These are phyloP conservation scores for Arthrobotrys conoides DNA, from an alignment of 2,329 filamentous ascomycete genomes.

Conservation along the genomic window DNA sequence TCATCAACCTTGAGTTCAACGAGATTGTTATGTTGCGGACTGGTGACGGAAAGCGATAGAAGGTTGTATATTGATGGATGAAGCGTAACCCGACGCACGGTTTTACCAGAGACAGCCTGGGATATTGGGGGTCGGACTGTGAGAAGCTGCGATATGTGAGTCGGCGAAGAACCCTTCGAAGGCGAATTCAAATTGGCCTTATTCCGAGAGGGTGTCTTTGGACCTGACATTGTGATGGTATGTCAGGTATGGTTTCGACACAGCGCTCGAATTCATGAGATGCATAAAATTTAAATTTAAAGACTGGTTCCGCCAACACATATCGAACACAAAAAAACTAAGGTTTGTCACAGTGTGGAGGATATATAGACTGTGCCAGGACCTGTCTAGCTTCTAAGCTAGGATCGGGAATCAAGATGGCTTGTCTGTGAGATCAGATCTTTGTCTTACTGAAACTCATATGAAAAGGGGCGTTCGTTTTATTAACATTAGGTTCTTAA, in stretches of 20 bases:
- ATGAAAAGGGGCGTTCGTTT: neutral
- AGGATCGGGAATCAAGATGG: too few relatives aligned
- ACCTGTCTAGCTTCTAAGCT: too few relatives aligned
- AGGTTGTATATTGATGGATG: slow-evolving; percentile 58
- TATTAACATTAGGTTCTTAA: slow-evolving; percentile 23
- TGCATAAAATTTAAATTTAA: slow-evolving; percentile 14
- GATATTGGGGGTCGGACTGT: slow-evolving; percentile 49
- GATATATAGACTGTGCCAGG: too few relatives aligned
- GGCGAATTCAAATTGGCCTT: slow-evolving; percentile 53
- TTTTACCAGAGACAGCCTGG: slow-evolving; percentile 46
- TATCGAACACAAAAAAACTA: neutral
- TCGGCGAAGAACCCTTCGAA: slow-evolving; percentile 43
- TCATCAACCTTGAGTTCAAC: slow-evolving; percentile 53
- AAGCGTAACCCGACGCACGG: slow-evolving; percentile 47
- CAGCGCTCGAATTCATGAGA: too few relatives aligned
- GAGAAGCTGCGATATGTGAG: slow-evolving; percentile 51
- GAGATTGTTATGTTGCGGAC: slow-evolving; percentile 54
- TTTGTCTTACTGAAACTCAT: too few relatives aligned
- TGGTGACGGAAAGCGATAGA: slow-evolving; percentile 52
- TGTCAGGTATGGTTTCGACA: neutral
- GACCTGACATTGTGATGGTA: slow-evolving; percentile 47
- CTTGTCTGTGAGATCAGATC: too few relatives aligned
- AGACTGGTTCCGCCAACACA: neutral
- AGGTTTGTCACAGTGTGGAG: too few relatives aligned
- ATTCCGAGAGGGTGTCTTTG: slow-evolving; percentile 52